Conservation (phyloP, 495 filamentous ascomycete genomes). For the Penicillium coprophilum region DNA sequence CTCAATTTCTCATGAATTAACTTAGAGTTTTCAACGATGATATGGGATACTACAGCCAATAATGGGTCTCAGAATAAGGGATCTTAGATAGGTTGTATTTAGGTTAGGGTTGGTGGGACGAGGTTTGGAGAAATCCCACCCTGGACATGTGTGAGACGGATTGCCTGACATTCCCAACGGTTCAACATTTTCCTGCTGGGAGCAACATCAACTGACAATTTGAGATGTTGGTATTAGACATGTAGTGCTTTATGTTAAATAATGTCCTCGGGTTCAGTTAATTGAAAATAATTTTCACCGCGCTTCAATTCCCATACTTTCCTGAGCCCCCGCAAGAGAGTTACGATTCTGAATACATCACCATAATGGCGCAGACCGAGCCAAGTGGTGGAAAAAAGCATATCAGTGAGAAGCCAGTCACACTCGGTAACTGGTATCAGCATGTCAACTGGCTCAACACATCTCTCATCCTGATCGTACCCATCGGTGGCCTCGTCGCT, state of each 20-base stretch:
- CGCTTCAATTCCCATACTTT: not conserved
- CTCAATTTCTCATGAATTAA: not conserved
- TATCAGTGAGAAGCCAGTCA: constrained; percentile 61
- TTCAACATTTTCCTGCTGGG: constrained; percentile 14
- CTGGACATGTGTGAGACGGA: not conserved
- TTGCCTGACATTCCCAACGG: constrained; percentile 12
- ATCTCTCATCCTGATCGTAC: constrained; percentile 75
- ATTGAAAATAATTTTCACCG: not conserved
- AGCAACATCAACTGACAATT: not conserved
- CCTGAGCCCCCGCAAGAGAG: not conserved
- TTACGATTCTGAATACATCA: not conserved
- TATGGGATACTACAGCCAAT: not conserved
- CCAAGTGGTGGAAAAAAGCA: constrained; percentile 30
- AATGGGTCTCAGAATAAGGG: not conserved
- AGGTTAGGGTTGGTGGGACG: not conserved
- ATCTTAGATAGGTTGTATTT: not conserved
- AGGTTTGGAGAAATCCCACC: not conserved
- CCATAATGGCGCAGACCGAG: constrained; percentile 9
- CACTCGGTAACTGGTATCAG: constrained; percentile 78
- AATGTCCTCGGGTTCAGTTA: not conserved
- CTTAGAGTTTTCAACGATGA: not conserved
- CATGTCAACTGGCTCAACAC: constrained; percentile 92
- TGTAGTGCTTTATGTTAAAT: not conserved
- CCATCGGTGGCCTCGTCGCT: constrained; percentile 65
- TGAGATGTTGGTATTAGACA: not conserved